These are phyloP conservation scores for Asterochloris erici DNA, from an alignment of 139 green algal species.

Conservation along the genomic window DNA sequence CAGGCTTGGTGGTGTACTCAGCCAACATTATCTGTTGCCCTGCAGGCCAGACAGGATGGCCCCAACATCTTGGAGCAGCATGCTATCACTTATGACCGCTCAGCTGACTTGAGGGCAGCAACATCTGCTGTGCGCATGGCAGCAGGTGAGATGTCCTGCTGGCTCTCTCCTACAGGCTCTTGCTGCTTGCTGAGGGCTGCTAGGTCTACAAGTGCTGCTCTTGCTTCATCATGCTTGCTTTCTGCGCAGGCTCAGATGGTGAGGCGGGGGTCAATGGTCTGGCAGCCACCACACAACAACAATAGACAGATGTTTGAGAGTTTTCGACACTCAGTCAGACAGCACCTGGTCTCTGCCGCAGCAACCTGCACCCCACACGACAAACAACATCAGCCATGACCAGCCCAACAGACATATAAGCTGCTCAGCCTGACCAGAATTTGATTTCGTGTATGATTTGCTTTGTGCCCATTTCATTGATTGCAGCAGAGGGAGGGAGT, in stretches of 20 bases:
- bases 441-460: too few relatives aligned
- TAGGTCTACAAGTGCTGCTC: not conserved
- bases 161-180: not conserved
- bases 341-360: too few relatives aligned
- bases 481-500: too few relatives aligned
- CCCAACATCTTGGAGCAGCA: slow-evolving; percentile 60
- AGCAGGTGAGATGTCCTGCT: not conserved
- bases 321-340: not conserved
- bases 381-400: too few relatives aligned
- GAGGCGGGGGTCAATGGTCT: not conserved
- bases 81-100: slow-evolving; percentile 59
- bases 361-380: too few relatives aligned
- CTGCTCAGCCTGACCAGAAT: too few relatives aligned
- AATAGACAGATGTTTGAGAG: not conserved
- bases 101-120: slow-evolving; percentile 19
- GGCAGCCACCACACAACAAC: not conserved
- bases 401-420: too few relatives aligned
- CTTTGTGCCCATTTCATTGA: too few relatives aligned
- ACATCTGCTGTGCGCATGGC: not conserved
- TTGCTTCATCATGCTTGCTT: not conserved
- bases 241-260: not conserved
- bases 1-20: too few relatives aligned
- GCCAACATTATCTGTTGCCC: too few relatives aligned
- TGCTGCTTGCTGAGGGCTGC: not conserved
- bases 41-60: slow-evolving; percentile 29